Base-by-base conservation (phyloP, 805 yeast species). In the Metschnikowia sp. region DNA sequence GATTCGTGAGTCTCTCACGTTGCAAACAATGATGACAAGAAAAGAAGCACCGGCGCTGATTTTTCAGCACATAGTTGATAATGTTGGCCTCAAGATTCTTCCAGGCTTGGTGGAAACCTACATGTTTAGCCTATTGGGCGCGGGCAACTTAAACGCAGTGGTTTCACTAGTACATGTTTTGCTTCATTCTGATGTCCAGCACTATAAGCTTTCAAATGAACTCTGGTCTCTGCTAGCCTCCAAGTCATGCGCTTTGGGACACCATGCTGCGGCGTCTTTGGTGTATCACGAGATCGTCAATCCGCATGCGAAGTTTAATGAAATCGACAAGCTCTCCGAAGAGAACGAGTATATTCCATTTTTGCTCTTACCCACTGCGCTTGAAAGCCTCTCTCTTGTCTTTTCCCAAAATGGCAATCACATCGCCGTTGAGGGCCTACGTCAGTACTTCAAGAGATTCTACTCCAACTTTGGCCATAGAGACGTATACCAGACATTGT, bases 281-380 rank as follows among this genome's bases (percentile, higher is more conserved):
- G 57, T 69, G 2, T 72, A 63, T 49, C 74, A 72, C 50, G 66
- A 68, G 36, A 44, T 72, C 9, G 58, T 72, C 3, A 68, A 65
- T 39, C 64, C 68, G 35, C 39, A 50, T 37, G 32, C 39, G n/a
- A 52, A 48, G 13, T 44, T 41, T 30, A 12, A 18, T n/a, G 36
- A 19, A 11, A 40, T 26, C 8, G 36, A 15, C 19, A 12, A 30
- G 19, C 10, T 36, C 10, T 36, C 41, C 6, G 43, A 30, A 13
- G 50, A 47, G 13, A 64, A 62, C 40, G 54, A 53, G 26, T 47
- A 53, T 26, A 34, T 63, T 2, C 72, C 75, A 2, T 72, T 69
- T 50, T 54, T 72, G n/a, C 42, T 72, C 4, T 45, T 63, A 4
- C 69, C 70, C 1, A 39, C 53, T 1, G 30, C 57, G 1, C 40